phyloP scores from a whole-genome alignment of 768 basidiomycete genomes.

The Cystobasidium ongulense region DNA sequence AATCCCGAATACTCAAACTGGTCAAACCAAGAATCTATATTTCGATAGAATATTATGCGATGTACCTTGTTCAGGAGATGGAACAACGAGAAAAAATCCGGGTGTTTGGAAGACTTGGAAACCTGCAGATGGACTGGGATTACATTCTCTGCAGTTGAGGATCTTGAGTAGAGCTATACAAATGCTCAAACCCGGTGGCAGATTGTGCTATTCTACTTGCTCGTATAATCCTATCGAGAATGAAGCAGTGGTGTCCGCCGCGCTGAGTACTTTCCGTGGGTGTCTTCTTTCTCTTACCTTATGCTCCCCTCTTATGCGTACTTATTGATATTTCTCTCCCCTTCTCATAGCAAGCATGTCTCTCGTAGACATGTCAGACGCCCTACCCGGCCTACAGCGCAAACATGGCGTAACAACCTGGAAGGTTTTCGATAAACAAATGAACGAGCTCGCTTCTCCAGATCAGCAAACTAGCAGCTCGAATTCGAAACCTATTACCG shows the following conservation, averaged over 20 bases:
- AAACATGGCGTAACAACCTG: conserved; percentile 68
- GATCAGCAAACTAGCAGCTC: conserved; percentile 41
- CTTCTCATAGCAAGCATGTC: conserved; percentile 55
- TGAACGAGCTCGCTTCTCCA: conserved; percentile 23
- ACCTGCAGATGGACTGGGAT: conserved; percentile 75
- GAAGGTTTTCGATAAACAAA: conserved; percentile 59
- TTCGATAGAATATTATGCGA: conserved; percentile 94
- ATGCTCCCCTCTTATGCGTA: not conserved
- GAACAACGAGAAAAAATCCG: conserved; percentile 86
- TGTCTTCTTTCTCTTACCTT: not conserved
- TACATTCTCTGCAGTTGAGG: conserved; percentile 89
- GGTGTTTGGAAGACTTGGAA: conserved; percentile 93
- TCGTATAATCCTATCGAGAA: conserved; percentile 96
- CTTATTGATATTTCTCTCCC: not conserved
- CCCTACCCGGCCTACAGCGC: conserved; percentile 63
- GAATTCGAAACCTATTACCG: conserved; percentile 50
- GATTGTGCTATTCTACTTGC: conserved; percentile 95
- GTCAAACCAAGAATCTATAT: conserved; percentile 48
- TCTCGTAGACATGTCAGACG: conserved; percentile 67
- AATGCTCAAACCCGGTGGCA: conserved; percentile 72
- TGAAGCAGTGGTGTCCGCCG: conserved; percentile 85
- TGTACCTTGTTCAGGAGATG: conserved; percentile 96
- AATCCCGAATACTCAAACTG: conserved; percentile 6
- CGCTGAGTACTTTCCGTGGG: conserved; percentile 56
- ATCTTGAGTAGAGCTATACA: conserved; percentile 89